Conservation (phyloP, 805 yeast species). For the Candida caryicola region DNA sequence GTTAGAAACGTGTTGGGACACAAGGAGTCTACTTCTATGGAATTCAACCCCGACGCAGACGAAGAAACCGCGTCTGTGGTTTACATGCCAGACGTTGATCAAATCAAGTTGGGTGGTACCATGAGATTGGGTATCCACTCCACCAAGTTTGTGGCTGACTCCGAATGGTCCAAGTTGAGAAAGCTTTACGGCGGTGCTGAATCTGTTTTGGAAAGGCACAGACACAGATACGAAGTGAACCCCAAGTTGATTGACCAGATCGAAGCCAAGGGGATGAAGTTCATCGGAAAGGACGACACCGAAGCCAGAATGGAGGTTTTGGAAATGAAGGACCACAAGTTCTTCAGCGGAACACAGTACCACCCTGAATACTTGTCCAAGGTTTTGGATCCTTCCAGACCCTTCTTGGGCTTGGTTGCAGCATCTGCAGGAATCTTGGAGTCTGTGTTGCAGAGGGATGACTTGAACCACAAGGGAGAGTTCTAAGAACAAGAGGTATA, state of each 20-base stretch:
- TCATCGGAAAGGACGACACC: constrained; percentile 91
- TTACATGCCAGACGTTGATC: constrained; percentile 98
- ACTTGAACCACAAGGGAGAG: constrained; percentile 44
- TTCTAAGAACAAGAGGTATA: no score
- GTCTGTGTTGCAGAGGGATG: constrained; percentile 50
- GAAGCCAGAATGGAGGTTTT: constrained; percentile 91
- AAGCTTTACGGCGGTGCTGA: constrained; percentile 72
- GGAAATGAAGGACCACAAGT: constrained; percentile 85
- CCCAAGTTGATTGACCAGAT: constrained; percentile 71
- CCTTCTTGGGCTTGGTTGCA: constrained; percentile 93
- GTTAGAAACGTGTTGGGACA: constrained; percentile 76
- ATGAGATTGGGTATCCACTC: constrained; percentile 97
- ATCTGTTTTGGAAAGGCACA: constrained; percentile 85
- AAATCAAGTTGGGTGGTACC: constrained; percentile 94
- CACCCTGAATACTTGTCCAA: constrained; percentile 98
- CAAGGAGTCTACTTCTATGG: constrained; percentile 72
- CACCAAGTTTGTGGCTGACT: constrained; percentile 69
- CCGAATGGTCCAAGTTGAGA: constrained; percentile 69
- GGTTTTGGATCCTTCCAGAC: constrained; percentile 94
- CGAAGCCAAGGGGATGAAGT: constrained; percentile 76
- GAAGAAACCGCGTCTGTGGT: constrained; percentile 75
- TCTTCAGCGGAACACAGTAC: constrained; percentile 92
- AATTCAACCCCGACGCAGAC: constrained; percentile 63
- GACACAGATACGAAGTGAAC: constrained; percentile 97
- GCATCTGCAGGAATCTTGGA: constrained; percentile 86